Conservation (phyloP, 176 grass and related monocot genomes). For the Typha latifolia region DNA sequence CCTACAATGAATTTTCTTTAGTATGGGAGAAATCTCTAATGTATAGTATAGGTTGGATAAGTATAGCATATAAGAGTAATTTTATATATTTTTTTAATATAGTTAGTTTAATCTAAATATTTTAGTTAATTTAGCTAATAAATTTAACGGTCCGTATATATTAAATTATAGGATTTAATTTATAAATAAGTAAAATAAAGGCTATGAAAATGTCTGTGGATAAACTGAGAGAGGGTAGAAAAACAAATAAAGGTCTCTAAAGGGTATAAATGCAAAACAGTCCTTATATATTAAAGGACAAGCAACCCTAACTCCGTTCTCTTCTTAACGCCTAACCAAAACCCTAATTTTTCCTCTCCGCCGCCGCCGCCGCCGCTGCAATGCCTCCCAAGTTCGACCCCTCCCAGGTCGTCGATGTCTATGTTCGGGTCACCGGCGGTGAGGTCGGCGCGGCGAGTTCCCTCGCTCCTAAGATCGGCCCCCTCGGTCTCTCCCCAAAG, state of each 20-base stretch:
- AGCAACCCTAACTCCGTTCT: not conserved
- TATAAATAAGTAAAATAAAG: too few species aligned
- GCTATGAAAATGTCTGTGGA: too few species aligned
- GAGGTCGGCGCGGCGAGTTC: constrained; percentile 66
- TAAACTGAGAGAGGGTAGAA: too few species aligned
- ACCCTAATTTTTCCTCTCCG: not conserved
- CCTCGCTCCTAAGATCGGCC: constrained; percentile 66
- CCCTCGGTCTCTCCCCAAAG: constrained; percentile 69
- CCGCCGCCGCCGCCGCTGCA: constrained; percentile 3
- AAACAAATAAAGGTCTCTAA: not conserved
- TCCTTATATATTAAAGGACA: not conserved
- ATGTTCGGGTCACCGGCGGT: constrained; percentile 61
- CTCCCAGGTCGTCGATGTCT: constrained; percentile 49
- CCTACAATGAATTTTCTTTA: too few species aligned
- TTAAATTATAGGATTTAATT: too few species aligned
- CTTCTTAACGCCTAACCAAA: not conserved
- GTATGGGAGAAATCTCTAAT: too few species aligned
- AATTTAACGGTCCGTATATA: too few species aligned
- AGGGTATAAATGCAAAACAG: not conserved
- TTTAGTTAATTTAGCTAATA: too few species aligned
- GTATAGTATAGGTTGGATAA: too few species aligned
- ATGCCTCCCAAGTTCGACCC: constrained; percentile 76
- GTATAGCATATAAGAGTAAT: too few species aligned
- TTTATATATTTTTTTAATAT: too few species aligned
- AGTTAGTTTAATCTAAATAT: too few species aligned